Percentiles rank a stretch among this genome's conserved stretches.
Evolutionary conservation across 2,329 filamentous ascomycete species (phyloP).

Genomic region (Metarhizium rileyi): DNA sequence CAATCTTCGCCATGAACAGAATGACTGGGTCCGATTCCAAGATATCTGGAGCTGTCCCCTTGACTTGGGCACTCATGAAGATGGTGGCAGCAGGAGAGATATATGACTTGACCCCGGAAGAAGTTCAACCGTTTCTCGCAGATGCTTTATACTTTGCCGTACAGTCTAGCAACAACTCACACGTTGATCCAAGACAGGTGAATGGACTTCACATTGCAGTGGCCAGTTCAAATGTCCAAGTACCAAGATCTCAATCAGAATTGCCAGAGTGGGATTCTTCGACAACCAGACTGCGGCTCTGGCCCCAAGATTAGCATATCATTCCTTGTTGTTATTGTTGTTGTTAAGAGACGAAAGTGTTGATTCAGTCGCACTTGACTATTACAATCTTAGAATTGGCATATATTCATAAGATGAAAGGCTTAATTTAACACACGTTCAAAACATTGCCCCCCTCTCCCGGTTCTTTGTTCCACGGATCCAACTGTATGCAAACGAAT

Average conservation of each 20-base stretch:
- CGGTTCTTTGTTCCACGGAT: too few species aligned
- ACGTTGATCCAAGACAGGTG: slow-evolving; percentile 16
- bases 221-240: slow-evolving; percentile 19
- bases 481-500: too few species aligned
- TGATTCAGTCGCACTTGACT: neutral
- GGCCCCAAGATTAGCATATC: slow-evolving; percentile 7
- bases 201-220: slow-evolving; percentile 21
- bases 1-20: slow-evolving; percentile 38
- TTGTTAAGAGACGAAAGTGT: neutral
- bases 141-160: slow-evolving; percentile 26
- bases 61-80: slow-evolving; percentile 39
- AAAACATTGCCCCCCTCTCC: too few species aligned
- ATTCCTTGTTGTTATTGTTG: neutral
- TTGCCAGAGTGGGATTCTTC: slow-evolving; percentile 19
- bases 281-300: slow-evolving; percentile 16
- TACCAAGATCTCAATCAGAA: slow-evolving; percentile 15
- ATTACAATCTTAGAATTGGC: neutral
- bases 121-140: slow-evolving; percentile 32
- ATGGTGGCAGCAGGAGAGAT: slow-evolving; percentile 28
- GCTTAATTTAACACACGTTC: too few species aligned
- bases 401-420: neutral
- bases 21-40: slow-evolving; percentile 22
- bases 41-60: slow-evolving; percentile 40
- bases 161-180: slow-evolving; percentile 15
- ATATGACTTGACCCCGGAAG: slow-evolving; percentile 24